Conservation (phyloP, 805 yeast species). For the Candida alai region DNA sequence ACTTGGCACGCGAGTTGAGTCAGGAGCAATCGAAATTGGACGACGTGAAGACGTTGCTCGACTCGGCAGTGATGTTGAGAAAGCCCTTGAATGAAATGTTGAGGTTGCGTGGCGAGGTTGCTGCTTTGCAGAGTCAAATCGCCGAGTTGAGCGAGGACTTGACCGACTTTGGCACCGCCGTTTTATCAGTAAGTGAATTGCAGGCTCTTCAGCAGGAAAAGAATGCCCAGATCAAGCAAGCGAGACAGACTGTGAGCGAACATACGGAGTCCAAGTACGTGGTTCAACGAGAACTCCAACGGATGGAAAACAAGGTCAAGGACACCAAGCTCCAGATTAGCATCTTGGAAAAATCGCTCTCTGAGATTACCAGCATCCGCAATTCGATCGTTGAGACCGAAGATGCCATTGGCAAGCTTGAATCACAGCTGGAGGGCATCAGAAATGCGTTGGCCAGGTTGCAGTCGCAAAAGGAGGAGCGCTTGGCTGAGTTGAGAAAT, state of each 20-base stretch:
- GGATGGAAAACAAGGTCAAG: conserved; percentile 47
- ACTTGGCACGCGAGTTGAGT: conserved; percentile 4
- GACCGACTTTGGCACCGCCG: conserved; percentile 31
- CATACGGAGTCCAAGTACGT: conserved; percentile 41
- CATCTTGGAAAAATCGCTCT: conserved; percentile 47
- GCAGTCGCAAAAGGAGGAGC: conserved; percentile 9
- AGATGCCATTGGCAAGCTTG: conserved; percentile 14
- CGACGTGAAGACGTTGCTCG: conserved; percentile 13
- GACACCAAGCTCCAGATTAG: conserved; percentile 52
- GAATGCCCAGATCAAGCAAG: conserved; percentile 33
- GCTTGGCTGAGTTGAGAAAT: conserved; percentile 7
- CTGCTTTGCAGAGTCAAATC: conserved; percentile 22
- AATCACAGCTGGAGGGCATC: conserved; percentile 23
- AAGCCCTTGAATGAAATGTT: conserved; percentile 30
- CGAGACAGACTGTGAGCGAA: conserved; percentile 31
- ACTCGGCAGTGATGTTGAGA: conserved; percentile 13
- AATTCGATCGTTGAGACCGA: conserved; percentile 35
- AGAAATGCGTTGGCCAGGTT: conserved; percentile 14
- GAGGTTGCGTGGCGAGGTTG: conserved; percentile 29
- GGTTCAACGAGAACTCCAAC: conserved; percentile 39
- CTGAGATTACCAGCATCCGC: conserved; percentile 42
- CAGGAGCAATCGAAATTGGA: conserved; percentile 7
- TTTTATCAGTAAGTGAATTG: conserved; percentile 41
- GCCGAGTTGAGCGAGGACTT: conserved; percentile 29
- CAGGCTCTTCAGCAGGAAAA: conserved; percentile 41